Evolutionary conservation across 2,329 filamentous ascomycete genomes (phyloP).

Genomic region (Sporothrix mexicana): DNA sequence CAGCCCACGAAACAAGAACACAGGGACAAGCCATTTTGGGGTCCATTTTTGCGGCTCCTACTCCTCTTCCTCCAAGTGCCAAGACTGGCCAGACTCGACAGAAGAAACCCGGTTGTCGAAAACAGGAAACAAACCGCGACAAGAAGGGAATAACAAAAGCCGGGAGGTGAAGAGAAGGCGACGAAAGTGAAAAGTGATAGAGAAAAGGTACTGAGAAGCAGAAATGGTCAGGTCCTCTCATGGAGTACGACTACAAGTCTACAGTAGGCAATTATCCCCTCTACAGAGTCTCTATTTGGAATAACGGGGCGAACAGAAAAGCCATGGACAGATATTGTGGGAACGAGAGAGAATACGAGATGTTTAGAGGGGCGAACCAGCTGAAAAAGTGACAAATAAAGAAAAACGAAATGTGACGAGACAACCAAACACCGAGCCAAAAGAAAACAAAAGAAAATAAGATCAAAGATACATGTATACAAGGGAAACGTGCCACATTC

Average conservation of each 20-base stretch:
- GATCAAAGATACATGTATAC: neutral
- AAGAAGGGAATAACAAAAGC: neutral
- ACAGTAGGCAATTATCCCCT: neutral
- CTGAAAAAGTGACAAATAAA: too few relatives aligned
- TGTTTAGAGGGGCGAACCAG: too few relatives aligned
- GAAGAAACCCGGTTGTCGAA: neutral
- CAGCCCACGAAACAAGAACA: neutral
- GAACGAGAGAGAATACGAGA: neutral
- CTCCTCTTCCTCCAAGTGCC: neutral
- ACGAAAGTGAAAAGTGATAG: neutral
- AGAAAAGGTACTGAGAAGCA: neutral
- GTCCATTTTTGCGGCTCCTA: too few relatives aligned
- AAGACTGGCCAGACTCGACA: neutral
- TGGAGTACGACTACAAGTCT: neutral
- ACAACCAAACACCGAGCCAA: neutral
- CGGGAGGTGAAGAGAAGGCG: neutral
- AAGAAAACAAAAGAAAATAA: neutral
- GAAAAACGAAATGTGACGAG: neutral
- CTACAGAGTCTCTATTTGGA: neutral
- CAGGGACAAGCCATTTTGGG: too few relatives aligned
- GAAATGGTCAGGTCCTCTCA: too few relatives aligned
- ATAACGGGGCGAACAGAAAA: neutral
- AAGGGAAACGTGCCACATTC: neutral
- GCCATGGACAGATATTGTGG: neutral
- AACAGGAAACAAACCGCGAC: neutral